phyloP scores from a whole-genome alignment of 306 rosid genomes.

The Morella rubra region DNA sequence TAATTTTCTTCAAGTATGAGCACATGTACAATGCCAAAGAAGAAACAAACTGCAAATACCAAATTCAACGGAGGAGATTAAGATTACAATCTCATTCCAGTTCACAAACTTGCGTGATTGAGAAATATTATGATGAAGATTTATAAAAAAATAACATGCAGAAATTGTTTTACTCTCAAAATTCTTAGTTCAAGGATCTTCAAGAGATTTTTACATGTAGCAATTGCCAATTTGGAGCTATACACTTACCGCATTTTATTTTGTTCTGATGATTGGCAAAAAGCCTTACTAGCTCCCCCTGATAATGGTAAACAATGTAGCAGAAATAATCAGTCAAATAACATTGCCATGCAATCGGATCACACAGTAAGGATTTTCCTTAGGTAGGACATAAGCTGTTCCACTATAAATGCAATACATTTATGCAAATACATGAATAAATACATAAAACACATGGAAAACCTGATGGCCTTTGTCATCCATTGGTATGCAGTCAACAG shows the following conservation, averaged over 20 bases:
- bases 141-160: not conserved
- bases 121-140: not conserved
- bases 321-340: constrained; percentile 12
- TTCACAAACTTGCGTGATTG: not conserved
- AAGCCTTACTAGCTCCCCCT: constrained; percentile 90
- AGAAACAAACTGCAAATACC: not conserved
- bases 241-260: constrained; percentile 82
- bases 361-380: not conserved
- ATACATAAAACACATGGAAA: constrained; percentile 25
- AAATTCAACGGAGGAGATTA: not conserved
- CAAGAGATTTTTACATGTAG: not conserved
- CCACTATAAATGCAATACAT: constrained; percentile 6
- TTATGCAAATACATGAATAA: constrained; percentile 4
- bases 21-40: not conserved
- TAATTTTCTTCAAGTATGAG: too few relatives aligned
- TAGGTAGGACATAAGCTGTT: not conserved
- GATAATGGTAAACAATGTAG: constrained; percentile 36
- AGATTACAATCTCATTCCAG: not conserved
- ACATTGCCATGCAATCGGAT: not conserved
- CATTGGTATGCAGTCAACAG: constrained; percentile 99
- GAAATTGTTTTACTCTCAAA: not conserved
- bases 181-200: constrained; percentile 3
- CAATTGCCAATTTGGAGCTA: not conserved
- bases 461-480: constrained; percentile 95
- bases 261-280: constrained; percentile 92